A percentile compares a stretch with the other conserved stretches of the same genome.
Conservation (phyloP, 2,329 filamentous ascomycete genomes). For the Fusarium sp. region DNA sequence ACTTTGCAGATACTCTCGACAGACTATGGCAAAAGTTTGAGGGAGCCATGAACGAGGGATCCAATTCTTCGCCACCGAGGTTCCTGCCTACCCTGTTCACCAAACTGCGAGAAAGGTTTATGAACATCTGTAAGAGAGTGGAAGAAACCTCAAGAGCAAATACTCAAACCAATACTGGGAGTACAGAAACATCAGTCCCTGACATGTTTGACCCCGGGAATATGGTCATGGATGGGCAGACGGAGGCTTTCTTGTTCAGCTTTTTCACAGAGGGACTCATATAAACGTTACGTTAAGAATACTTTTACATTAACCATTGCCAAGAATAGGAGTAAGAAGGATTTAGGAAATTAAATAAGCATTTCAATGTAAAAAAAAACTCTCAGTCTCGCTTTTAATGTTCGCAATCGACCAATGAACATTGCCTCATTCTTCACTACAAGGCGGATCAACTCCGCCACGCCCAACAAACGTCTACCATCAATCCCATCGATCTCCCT, state of each 20-base stretch:
- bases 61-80: constrained; percentile 4
- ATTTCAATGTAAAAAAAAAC: neutral
- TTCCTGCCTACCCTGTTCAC: neutral
- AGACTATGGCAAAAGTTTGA: constrained; percentile 6
- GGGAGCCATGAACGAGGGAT: neutral
- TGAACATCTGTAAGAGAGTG: neutral
- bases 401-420: neutral
- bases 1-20: constrained; percentile 1
- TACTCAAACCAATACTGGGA: neutral
- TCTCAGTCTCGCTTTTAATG: neutral
- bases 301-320: too few species aligned
- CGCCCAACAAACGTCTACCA: too few species aligned
- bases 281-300: neutral
- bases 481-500: neutral
- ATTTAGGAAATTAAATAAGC: neutral
- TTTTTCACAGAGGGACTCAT: neutral
- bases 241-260: neutral
- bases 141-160: constrained; percentile 2
- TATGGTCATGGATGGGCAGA: constrained; percentile 8
- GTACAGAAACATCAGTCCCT: neutral
- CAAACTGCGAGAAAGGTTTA: neutral
- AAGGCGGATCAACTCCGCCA: too few species aligned
- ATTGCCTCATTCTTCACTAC: neutral
- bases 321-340: fast-evolving
- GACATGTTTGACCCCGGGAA: neutral